Evolutionary conservation across 1,284 basidiomycete species (phyloP), one percentile per base, ranked within the genome.

Genomic region (Ustilago shanxiensis): DNA sequence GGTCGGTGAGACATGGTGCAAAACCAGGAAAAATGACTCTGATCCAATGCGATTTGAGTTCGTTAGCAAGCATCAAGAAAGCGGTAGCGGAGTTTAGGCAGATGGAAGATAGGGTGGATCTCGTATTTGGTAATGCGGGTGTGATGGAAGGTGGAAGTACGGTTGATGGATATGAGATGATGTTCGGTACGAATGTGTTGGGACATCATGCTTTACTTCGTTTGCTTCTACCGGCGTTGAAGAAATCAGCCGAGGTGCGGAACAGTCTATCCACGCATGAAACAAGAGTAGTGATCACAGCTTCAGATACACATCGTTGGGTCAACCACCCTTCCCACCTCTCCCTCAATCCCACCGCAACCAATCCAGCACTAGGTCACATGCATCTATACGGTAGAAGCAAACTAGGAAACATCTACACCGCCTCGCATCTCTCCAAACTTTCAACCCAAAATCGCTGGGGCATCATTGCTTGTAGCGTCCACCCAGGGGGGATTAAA

Each of bases 91-190:
- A 74, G 50, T 79, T 79, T 45, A 6, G 62, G 24, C 2, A 14
- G 5, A 51, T 49, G 11, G 79, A 80, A 39, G n/a, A 63, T 11
- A 59, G 56, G 20, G 62, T 82, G 2, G 78, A 82, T 54, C 29
- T 82, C 13, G 50, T 83, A 3, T 77, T 81, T 37, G 71, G 66
- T 41, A 79, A 79, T 45, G 82, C 79, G 1, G 80, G 80, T 2
- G 67, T 81, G 0, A 73, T 81, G 77, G 45, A 60, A 8, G 51
- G 53, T 0, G 60, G 70, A 1, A 52, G 22, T 18, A 79, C 80
- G 0, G 47, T 41, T 16, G 69, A 83, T 13, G 79, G 77, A 1
- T 77, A 80, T 45, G 82, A 83, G 51, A 55, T 77, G 37, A 81
- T 82, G 60, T 59, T 66, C 10, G 81, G 78, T 0, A 80, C 77